A percentile compares a stretch with the other conserved stretches of the same genome.
These are phyloP conservation scores for Puccinellia tenuiflora DNA, from an alignment of 176 grass and related monocot species.

Conservation along the genomic window DNA sequence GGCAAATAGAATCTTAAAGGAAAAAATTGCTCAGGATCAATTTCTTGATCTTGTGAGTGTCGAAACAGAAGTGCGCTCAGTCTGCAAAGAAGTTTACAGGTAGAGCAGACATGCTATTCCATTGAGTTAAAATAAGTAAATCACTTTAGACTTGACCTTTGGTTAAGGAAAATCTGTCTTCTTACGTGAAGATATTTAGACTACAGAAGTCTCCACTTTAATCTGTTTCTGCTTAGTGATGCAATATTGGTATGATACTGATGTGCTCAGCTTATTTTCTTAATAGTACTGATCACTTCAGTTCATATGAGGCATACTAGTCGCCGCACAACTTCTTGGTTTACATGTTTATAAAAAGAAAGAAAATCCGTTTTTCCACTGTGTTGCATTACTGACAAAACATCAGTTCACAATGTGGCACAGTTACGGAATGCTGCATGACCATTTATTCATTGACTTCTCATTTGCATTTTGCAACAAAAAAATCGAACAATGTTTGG, in stretches of 20 bases:
- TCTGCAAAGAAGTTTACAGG: constrained; percentile 96
- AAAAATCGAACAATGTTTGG: neutral
- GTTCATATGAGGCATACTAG: neutral
- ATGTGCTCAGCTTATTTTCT: neutral
- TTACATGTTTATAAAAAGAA: neutral
- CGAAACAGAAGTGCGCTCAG: constrained; percentile 78
- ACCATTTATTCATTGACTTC: neutral
- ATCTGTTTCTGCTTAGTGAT: neutral
- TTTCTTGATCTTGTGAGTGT: constrained; percentile 85
- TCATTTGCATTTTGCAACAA: constrained; percentile 15
- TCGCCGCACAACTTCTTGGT: neutral
- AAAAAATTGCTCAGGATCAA: constrained; percentile 80
- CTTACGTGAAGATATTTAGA: neutral
- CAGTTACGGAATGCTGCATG: neutral
- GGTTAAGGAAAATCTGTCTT: neutral
- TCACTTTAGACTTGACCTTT: constrained; percentile 9
- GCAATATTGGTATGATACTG: neutral
- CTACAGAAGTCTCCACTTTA: neutral
- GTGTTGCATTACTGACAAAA: neutral
- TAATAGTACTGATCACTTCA: constrained; percentile 6
- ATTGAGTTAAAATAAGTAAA: constrained; percentile 10
- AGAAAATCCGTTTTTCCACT: neutral
- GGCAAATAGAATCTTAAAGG: constrained; percentile 86
- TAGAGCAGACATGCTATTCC: constrained; percentile 14
- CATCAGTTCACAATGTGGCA: neutral